These are phyloP conservation scores for Dioscorea alata DNA, from an alignment of 106 monocot species.

Conservation along the genomic window DNA sequence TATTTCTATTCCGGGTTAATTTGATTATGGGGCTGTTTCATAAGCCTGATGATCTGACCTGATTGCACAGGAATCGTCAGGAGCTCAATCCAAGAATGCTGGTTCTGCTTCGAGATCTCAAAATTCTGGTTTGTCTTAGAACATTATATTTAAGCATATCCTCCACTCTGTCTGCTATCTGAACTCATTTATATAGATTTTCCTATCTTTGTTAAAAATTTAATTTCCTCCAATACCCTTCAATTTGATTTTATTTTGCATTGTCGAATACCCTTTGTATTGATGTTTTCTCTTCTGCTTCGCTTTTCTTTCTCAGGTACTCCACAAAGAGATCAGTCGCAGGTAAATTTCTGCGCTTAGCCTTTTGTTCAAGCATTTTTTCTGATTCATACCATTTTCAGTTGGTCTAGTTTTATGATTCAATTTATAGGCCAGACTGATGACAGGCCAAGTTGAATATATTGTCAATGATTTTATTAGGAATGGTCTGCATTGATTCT, in stretches of 20 bases:
- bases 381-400: background rate
- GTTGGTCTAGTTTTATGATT: background rate
- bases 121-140: constrained; percentile 44
- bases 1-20: too few relatives aligned
- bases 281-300: constrained; percentile 1
- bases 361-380: too few relatives aligned
- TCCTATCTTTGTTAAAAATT: background rate
- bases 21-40: too few relatives aligned
- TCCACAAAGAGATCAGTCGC: constrained; percentile 14
- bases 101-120: constrained; percentile 19
- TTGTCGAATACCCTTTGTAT: background rate
- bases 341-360: constrained; percentile 17
- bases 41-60: background rate
- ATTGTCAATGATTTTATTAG: background rate
- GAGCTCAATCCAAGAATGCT: constrained; percentile 20
- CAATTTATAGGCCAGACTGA: background rate
- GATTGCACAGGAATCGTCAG: constrained; percentile 36
- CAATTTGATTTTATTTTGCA: too few relatives aligned
- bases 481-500: background rate
- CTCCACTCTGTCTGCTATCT: background rate
- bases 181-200: background rate
- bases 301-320: constrained; percentile 14
- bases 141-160: background rate
- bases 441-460: background rate
- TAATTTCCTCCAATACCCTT: too few relatives aligned